A percentile compares a stretch with the other conserved stretches of the same genome.
Evolutionary conservation across 345 rosid genomes (phyloP).

Genomic region (Populus tremula): DNA sequence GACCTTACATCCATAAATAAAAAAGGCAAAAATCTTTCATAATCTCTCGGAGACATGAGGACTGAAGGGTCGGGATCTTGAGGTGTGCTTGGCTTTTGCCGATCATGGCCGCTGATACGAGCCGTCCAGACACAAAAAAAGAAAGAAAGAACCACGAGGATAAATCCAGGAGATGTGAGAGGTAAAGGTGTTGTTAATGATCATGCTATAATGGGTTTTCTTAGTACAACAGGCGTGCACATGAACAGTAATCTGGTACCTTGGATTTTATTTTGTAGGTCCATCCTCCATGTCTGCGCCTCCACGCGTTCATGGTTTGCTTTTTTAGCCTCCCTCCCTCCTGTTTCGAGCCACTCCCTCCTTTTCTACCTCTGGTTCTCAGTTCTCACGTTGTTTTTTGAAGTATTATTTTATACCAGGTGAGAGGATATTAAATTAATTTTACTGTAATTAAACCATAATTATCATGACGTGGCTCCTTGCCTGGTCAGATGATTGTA

Average conservation of each 20-base stretch:
- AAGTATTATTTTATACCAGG: too few relatives aligned
- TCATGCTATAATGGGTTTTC: slow-evolving; percentile 30
- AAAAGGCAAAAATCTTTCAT: slow-evolving; percentile 11
- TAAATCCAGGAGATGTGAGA: slow-evolving; percentile 25
- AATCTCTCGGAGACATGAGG: not conserved
- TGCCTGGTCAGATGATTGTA: too few relatives aligned
- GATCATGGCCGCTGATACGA: not conserved
- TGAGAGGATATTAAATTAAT: too few relatives aligned
- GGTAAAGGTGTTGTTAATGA: slow-evolving; percentile 23
- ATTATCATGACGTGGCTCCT: too few relatives aligned
- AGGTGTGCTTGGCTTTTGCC: not conserved
- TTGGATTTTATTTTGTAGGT: slow-evolving; percentile 22
- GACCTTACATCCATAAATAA: not conserved
- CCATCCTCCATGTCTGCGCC: slow-evolving; percentile 17
- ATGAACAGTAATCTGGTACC: slow-evolving; percentile 30
- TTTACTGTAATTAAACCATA: too few relatives aligned
- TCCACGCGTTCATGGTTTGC: not conserved
- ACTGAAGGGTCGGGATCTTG: slow-evolving; percentile 13
- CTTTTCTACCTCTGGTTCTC: too few relatives aligned
- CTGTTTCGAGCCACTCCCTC: too few relatives aligned
- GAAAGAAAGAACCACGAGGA: not conserved
- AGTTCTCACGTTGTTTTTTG: too few relatives aligned
- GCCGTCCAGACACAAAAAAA: not conserved
- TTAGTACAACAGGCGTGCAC: slow-evolving; percentile 35
- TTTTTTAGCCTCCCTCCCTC: too few relatives aligned